phyloP scores from a whole-genome alignment of 768 basidiomycete species.

The Macrolepiota fuliginosa region DNA sequence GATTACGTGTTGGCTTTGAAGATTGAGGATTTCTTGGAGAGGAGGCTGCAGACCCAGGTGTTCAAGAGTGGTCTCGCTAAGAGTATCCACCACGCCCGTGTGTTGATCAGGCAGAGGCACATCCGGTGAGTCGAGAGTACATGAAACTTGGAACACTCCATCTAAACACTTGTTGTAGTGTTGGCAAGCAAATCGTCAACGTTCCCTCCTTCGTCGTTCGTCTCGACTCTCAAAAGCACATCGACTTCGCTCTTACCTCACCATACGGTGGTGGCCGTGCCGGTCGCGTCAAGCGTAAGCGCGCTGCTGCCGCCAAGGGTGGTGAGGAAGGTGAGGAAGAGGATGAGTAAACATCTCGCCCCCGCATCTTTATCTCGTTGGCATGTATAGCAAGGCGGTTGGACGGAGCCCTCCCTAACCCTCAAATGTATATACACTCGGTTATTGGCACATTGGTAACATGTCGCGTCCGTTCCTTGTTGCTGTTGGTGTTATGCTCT shows the following conservation, averaged over 20 bases:
- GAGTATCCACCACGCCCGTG: conserved; percentile 97
- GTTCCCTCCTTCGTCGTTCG: conserved; percentile 98
- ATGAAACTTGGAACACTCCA: neutral
- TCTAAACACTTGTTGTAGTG: conserved; percentile 40
- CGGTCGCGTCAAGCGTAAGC: conserved; percentile 99
- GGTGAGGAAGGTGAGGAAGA: conserved; percentile 88
- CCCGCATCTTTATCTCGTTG: conserved; percentile 15
- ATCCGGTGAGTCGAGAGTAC: conserved; percentile 68
- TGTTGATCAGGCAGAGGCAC: conserved; percentile 96
- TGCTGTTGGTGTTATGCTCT: neutral
- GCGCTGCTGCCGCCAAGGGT: conserved; percentile 88
- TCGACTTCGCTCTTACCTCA: conserved; percentile 97
- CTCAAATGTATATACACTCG: neutral
- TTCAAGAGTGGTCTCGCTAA: conserved; percentile 99
- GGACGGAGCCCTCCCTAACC: neutral
- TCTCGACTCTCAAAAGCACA: conserved; percentile 99
- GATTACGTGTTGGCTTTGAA: conserved; percentile 99
- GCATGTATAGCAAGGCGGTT: conserved; percentile 15
- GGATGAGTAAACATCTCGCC: conserved; percentile 54
- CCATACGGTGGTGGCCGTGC: conserved; percentile 94
- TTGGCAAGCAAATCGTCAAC: conserved; percentile 99
- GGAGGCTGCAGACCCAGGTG: conserved; percentile 97
- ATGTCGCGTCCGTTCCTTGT: neutral
- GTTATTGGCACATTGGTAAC: conserved; percentile 1
- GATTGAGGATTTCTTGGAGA: conserved; percentile 99